Evolutionary conservation across 2,329 filamentous ascomycete species (phyloP).

Genomic region (Pseudocercospora fijiensis): DNA sequence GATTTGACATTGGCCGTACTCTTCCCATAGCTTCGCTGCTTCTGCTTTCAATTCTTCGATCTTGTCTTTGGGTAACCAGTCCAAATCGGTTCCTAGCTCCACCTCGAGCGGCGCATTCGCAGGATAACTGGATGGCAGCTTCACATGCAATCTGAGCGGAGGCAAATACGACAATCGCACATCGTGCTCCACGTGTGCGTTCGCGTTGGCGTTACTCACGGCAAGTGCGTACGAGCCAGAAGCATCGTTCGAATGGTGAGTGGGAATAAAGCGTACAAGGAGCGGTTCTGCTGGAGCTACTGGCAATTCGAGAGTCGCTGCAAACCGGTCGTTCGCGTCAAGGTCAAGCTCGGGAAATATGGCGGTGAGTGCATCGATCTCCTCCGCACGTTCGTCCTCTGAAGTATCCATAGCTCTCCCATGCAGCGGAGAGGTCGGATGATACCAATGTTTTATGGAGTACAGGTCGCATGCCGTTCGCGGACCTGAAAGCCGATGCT

Average conservation of each 20-base stretch:
- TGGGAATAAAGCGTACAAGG: slow-evolving; percentile 37
- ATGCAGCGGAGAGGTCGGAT: neutral
- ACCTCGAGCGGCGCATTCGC: slow-evolving; percentile 52
- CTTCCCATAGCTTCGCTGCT: slow-evolving; percentile 57
- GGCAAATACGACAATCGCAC: slow-evolving; percentile 57
- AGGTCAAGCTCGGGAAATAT: slow-evolving; percentile 62
- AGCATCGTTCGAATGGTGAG: neutral
- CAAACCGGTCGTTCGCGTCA: slow-evolving; percentile 48
- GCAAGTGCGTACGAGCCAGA: slow-evolving; percentile 14
- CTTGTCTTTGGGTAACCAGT: slow-evolving; percentile 54
- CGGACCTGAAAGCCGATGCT: slow-evolving; percentile 28
- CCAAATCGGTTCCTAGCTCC: slow-evolving; percentile 48
- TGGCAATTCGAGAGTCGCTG: slow-evolving; percentile 55
- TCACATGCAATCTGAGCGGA: slow-evolving; percentile 54
- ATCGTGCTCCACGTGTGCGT: slow-evolving; percentile 38
- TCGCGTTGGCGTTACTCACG: slow-evolving; percentile 13
- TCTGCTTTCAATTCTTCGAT: slow-evolving; percentile 49
- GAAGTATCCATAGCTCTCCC: slow-evolving; percentile 15
- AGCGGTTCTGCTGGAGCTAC: slow-evolving; percentile 56
- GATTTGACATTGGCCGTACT: slow-evolving; percentile 57
- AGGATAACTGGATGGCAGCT: slow-evolving; percentile 59
- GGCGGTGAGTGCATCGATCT: slow-evolving; percentile 59
- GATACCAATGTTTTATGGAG: neutral
- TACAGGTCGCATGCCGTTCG: slow-evolving; percentile 23
- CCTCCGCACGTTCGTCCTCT: slow-evolving; percentile 59